These are phyloP conservation scores for Clonostachys sp. DNA, from an alignment of 2,329 filamentous ascomycete genomes.

Conservation along the genomic window DNA sequence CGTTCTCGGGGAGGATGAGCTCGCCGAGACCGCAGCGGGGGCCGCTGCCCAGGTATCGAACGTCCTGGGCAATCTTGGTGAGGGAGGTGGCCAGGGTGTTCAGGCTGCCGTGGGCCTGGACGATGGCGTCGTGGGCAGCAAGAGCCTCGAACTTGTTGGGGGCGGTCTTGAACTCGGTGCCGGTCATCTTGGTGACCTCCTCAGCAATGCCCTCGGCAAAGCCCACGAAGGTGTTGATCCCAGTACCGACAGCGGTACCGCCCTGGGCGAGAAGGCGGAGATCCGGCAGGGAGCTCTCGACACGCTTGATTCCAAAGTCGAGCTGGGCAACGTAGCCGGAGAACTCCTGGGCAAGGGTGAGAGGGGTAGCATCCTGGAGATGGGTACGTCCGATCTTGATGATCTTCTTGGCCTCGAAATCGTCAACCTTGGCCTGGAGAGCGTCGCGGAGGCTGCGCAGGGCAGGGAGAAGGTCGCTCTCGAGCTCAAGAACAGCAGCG, in stretches of 20 bases:
- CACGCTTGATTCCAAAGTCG: conserved; percentile 81
- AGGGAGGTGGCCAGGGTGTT: conserved; percentile 90
- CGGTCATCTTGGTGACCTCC: conserved; percentile 89
- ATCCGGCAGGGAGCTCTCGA: conserved; percentile 78
- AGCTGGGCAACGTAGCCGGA: conserved; percentile 96
- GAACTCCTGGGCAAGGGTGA: conserved; percentile 96
- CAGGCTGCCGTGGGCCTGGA: conserved; percentile 87
- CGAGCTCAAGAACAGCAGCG: conserved; percentile 89
- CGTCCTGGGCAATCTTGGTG: conserved; percentile 97
- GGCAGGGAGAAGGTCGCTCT: conserved; percentile 78
- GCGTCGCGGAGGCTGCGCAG: conserved; percentile 78
- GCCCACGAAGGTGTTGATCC: conserved; percentile 94
- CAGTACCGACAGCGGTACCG: conserved; percentile 93
- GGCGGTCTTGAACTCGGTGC: conserved; percentile 88
- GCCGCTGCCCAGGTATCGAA: conserved; percentile 93
- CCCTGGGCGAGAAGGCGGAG: conserved; percentile 87
- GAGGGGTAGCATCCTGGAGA: conserved; percentile 91
- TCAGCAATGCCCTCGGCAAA: conserved; percentile 91
- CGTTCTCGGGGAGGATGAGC: conserved; percentile 91
- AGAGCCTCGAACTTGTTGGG: conserved; percentile 99
- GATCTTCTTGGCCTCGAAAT: conserved; percentile 79
- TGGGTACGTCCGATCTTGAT: conserved; percentile 99
- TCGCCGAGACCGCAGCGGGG: conserved; percentile 95
- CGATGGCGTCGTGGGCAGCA: conserved; percentile 91
- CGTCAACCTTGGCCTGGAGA: conserved; percentile 82